Percentiles rank a stretch among this genome's conserved stretches.
These are phyloP conservation scores for Metahyphopichia silvanorum DNA, from an alignment of 805 yeast genomes.

Conservation along the genomic window DNA sequence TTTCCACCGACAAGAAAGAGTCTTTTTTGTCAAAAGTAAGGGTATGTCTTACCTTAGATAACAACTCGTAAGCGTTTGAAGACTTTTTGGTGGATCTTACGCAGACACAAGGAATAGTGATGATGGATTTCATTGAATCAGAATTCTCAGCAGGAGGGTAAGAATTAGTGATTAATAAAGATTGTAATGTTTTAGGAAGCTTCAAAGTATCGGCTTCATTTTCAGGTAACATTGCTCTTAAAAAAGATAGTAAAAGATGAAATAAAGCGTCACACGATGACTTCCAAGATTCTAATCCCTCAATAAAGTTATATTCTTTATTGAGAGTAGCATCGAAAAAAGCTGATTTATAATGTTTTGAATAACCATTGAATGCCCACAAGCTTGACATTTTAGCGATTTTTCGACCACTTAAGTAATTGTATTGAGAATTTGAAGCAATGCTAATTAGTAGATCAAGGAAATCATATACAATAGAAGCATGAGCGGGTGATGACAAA, in stretches of 20 bases:
- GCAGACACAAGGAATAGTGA: conserved; percentile 61
- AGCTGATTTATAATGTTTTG: conserved; percentile 24
- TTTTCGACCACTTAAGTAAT: conserved; percentile 76
- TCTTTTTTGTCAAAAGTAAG: conserved; percentile 69
- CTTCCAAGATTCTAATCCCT: conserved; percentile 75
- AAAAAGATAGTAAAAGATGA: conserved; percentile 72
- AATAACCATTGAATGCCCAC: conserved; percentile 73
- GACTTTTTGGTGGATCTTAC: conserved; percentile 52
- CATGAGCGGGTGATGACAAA: conserved; percentile 79
- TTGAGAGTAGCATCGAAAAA: conserved; percentile 35
- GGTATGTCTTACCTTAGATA: conserved; percentile 47
- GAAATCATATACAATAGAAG: conserved; percentile 84
- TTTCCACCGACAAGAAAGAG: conserved; percentile 70
- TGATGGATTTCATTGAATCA: conserved; percentile 32
- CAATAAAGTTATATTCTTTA: conserved; percentile 46
- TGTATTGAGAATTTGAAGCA: conserved; percentile 74
- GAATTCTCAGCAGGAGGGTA: conserved; percentile 67
- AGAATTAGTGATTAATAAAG: conserved; percentile 57
- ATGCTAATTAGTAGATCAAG: conserved; percentile 75
- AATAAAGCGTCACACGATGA: conserved; percentile 83
- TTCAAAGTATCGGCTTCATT: conserved; percentile 54
- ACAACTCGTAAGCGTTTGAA: conserved; percentile 52
- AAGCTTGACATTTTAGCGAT: conserved; percentile 78
- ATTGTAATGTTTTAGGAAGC: conserved; percentile 65
- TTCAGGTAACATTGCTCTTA: conserved; percentile 74